Conservation (phyloP, 352 stramenopile genomes). For the Globisporangium emineosum region DNA sequence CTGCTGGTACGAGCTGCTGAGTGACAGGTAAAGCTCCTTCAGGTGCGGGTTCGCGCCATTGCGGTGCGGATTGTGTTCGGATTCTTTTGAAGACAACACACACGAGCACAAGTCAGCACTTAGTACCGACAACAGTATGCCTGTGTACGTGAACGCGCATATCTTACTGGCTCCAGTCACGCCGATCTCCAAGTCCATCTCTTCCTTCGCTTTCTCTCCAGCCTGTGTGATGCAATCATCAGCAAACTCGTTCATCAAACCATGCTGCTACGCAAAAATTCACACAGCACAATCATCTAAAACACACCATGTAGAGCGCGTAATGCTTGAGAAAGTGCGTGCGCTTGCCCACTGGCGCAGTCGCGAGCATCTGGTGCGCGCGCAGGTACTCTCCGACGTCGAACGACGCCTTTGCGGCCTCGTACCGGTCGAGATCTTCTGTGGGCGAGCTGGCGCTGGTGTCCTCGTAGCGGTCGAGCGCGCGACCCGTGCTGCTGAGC, state of each 20-base stretch:
- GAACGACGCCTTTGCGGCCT: conserved; percentile 65
- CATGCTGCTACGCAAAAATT: neutral
- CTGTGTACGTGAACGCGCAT: conserved; percentile 10
- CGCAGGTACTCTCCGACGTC: conserved; percentile 76
- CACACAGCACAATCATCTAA: neutral
- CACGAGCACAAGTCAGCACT: neutral
- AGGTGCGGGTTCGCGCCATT: conserved; percentile 65
- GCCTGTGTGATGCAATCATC: conserved; percentile 26
- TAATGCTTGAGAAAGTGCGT: conserved; percentile 77
- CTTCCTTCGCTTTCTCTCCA: conserved; percentile 79
- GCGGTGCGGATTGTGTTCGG: conserved; percentile 32
- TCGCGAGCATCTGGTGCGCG: conserved; percentile 52
- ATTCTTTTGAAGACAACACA: conserved; percentile 19
- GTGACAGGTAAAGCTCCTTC: conserved; percentile 60
- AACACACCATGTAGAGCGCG: conserved; percentile 59
- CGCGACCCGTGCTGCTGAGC: conserved; percentile 22
- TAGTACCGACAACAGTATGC: neutral
- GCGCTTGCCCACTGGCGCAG: conserved; percentile 13
- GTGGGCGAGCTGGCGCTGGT: neutral
- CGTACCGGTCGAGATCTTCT: conserved; percentile 40
- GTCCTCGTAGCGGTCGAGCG: conserved; percentile 6
- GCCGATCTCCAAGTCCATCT: conserved; percentile 73
- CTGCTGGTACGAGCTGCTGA: conserved; percentile 47
- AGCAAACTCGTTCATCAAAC: neutral
- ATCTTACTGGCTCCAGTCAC: conserved; percentile 41